Evolutionary conservation across 768 basidiomycete species (phyloP).

Genomic region (Hygrocybe coccinea): DNA sequence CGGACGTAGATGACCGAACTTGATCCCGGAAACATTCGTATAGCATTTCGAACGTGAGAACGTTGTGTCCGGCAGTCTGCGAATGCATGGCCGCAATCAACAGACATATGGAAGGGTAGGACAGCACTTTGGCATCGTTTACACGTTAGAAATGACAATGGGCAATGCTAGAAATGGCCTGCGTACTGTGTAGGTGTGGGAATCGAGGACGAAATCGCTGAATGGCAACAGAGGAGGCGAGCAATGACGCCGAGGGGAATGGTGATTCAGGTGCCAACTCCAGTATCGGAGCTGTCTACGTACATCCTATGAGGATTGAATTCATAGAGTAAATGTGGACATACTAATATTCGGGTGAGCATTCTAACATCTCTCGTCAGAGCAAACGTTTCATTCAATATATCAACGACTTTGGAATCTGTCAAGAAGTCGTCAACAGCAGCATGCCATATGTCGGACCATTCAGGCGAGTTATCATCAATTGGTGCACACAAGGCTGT

Average conservation of each 20-base stretch:
- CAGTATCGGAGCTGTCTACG: conserved; percentile 35
- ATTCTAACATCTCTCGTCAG: conserved; percentile 57
- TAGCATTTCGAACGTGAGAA: conserved; percentile 90
- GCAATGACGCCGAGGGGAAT: conserved; percentile 42
- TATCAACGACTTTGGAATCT: conserved; percentile 41
- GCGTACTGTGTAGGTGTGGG: conserved; percentile 51
- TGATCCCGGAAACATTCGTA: conserved; percentile 74
- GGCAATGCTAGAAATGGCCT: not conserved
- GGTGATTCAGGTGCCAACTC: conserved; percentile 49
- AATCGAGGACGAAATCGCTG: conserved; percentile 59
- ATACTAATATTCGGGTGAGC: conserved; percentile 57
- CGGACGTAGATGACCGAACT: conserved; percentile 63
- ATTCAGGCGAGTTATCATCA: conserved; percentile 34
- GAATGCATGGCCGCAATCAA: conserved; percentile 82
- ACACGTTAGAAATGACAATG: not conserved
- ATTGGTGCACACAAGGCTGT: conserved; percentile 38
- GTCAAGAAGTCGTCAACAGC: conserved; percentile 54
- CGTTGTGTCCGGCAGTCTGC: conserved; percentile 67
- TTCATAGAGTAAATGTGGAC: conserved; percentile 19
- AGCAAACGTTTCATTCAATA: conserved; percentile 55
- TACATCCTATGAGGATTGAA: not conserved
- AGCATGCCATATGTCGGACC: conserved; percentile 55
- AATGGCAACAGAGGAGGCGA: conserved; percentile 39
- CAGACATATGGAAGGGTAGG: conserved; percentile 77
- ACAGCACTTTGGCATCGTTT: conserved; percentile 45